A percentile compares a stretch with the other conserved stretches of the same genome.
phyloP scores from a whole-genome alignment of 192 early-diverging fungal species.

The Backusella luteola region DNA sequence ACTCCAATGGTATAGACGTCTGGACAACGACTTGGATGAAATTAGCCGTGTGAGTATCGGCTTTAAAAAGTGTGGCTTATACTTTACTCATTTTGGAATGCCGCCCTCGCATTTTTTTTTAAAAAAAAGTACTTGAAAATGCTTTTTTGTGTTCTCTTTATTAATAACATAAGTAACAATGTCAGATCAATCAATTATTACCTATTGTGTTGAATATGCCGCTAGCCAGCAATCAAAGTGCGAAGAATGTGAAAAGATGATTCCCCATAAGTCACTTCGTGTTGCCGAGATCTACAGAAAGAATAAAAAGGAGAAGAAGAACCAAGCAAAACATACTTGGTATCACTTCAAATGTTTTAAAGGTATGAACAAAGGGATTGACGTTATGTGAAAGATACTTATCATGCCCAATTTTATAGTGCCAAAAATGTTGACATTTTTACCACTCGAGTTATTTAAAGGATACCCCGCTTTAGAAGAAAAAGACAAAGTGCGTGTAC shows the following conservation, averaged over 20 bases:
- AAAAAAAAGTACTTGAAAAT: neutral
- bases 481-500: constrained; percentile 46
- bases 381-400: neutral
- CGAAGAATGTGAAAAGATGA: constrained; percentile 41
- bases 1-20: too few species aligned
- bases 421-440: constrained; percentile 43
- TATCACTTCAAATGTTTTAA: constrained; percentile 52
- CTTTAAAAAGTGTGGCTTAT: neutral
- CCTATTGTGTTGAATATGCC: constrained; percentile 49
- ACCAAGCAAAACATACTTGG: constrained; percentile 49
- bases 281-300: constrained; percentile 41
- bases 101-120: neutral
- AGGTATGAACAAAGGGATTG: neutral
- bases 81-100: neutral
- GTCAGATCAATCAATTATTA: constrained; percentile 27
- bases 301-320: constrained; percentile 50
- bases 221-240: constrained; percentile 43
- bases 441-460: constrained; percentile 46
- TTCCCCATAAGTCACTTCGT: constrained; percentile 48
- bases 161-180: neutral
- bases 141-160: neutral
- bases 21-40: too few species aligned
- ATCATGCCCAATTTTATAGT: constrained; percentile 27
- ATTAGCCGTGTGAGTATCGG: too few species aligned
- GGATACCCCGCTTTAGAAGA: constrained; percentile 42